Base-by-base conservation (phyloP, 306 rosid genomes). In the Pachyrhizus erosus region DNA sequence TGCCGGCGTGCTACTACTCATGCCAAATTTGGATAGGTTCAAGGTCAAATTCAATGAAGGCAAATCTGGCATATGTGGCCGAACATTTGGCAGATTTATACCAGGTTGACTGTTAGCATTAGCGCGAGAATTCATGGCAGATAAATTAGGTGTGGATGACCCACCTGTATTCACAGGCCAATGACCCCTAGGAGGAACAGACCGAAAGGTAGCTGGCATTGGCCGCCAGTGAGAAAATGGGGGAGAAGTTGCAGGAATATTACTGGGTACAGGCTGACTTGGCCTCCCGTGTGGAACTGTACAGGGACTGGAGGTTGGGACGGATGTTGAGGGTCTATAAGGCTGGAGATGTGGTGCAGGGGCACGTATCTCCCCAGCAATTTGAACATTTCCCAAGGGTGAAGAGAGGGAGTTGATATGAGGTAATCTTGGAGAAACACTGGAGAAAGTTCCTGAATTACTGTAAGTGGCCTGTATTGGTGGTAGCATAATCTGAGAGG, bases 311-410 rank as follows among this genome's bases (percentile, higher is more conserved):
- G 84, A 15, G 24, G 83, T 12, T 8, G 82, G 70, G 60, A 69
- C 70, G 29, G 82, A 45, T 52, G 97, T 79, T 8, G 93, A 40
- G 39, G 94, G 82, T 80, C 92, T 83, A 80, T 62, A 91, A 70
- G 88, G 87, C 58, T 87, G 91, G 39, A 94, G 89, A 85, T 92
- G 97, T 2, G 98, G 98, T 52, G 98, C 93, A 11, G 94, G 92
- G 39, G 91, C 46, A 40, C 95, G 98, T 64, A 93, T 77, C 77
- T 80, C 88, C 58, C 89, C 70, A 49, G 86, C 80, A 49, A 85
- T 68, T 82, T 82, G 97, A 69, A 65, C 82, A 70, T 68, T 86
- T 79, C 83, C 87, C 3, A 70, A 66, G 23, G 91, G 42, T 4
- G 92, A 82, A 61, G 88, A 48, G 55, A 86, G 20, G 79, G 97